These are phyloP conservation scores for Phycomyces nitens DNA, from an alignment of 192 early-diverging fungal species.

Conservation along the genomic window DNA sequence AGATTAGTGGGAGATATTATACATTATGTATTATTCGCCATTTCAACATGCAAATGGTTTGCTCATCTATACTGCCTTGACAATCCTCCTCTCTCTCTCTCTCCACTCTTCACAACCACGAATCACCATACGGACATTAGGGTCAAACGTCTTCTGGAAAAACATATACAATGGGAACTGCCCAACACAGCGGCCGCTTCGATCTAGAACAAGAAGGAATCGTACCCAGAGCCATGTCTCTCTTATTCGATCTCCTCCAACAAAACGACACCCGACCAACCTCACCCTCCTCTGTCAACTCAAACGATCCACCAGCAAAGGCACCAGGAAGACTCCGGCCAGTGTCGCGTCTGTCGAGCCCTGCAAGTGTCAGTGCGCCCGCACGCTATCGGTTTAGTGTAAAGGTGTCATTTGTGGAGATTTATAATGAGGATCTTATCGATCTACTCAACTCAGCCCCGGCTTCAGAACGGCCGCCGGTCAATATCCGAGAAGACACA, in stretches of 20 bases:
- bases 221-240: slow-evolving; percentile 68
- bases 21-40: not conserved
- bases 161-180: slow-evolving; percentile 95
- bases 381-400: slow-evolving; percentile 35
- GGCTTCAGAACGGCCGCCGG: slow-evolving; percentile 52
- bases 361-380: not conserved
- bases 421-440: slow-evolving; percentile 96
- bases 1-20: not conserved
- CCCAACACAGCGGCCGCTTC: slow-evolving; percentile 26
- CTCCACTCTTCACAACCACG: too few relatives aligned
- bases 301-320: slow-evolving; percentile 3
- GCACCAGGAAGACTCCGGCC: not conserved
- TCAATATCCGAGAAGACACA: slow-evolving; percentile 81
- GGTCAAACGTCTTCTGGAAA: slow-evolving; percentile 93
- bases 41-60: not conserved
- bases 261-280: slow-evolving; percentile 11
- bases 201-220: slow-evolving; percentile 49
- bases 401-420: slow-evolving; percentile 88
- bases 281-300: not conserved
- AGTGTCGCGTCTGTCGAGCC: slow-evolving; percentile 8
- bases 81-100: too few relatives aligned
- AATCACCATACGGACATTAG: slow-evolving; percentile 13
- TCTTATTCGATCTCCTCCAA: slow-evolving; percentile 49
- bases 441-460: slow-evolving; percentile 76
- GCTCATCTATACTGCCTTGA: not conserved